These are phyloP conservation scores for Penicillium coprophilum DNA, from an alignment of 495 filamentous ascomycete species.

Conservation along the genomic window DNA sequence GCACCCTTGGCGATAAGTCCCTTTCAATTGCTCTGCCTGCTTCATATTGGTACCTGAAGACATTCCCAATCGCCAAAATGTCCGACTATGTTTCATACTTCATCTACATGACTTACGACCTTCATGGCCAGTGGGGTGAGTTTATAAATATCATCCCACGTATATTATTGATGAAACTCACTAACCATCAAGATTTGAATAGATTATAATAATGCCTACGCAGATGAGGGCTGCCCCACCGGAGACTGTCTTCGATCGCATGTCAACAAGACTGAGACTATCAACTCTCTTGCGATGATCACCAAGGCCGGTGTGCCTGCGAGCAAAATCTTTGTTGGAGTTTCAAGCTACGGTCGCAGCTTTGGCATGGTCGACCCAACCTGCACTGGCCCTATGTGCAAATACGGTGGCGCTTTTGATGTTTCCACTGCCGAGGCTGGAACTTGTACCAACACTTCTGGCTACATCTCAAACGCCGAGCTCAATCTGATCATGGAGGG, in stretches of 20 bases:
- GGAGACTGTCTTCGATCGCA: slow-evolving; percentile 41
- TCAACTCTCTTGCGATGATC: slow-evolving; percentile 31
- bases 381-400: too few species aligned
- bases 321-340: slow-evolving; percentile 32
- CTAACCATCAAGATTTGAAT: too few species aligned
- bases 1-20: slow-evolving; percentile 4
- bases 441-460: too few species aligned
- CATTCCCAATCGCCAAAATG: slow-evolving; percentile 30
- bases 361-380: neutral
- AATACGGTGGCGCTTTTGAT: too few species aligned
- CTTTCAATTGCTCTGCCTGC: slow-evolving; percentile 25
- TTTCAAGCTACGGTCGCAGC: neutral
- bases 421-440: too few species aligned
- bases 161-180: too few species aligned
- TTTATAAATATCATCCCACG: too few species aligned
- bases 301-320: slow-evolving; percentile 50
- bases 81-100: slow-evolving; percentile 31
- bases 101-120: slow-evolving; percentile 40
- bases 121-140: slow-evolving; percentile 37
- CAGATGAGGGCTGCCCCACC: slow-evolving; percentile 28
- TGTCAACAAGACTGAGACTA: slow-evolving; percentile 14
- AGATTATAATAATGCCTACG: slow-evolving; percentile 9
- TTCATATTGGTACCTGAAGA: slow-evolving; percentile 36
- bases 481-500: too few species aligned
- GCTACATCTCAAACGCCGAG: too few species aligned